These are phyloP conservation scores for Hemisphaericaspora subhashii DNA, from an alignment of 1,139 yeast genomes.

Conservation along the genomic window DNA sequence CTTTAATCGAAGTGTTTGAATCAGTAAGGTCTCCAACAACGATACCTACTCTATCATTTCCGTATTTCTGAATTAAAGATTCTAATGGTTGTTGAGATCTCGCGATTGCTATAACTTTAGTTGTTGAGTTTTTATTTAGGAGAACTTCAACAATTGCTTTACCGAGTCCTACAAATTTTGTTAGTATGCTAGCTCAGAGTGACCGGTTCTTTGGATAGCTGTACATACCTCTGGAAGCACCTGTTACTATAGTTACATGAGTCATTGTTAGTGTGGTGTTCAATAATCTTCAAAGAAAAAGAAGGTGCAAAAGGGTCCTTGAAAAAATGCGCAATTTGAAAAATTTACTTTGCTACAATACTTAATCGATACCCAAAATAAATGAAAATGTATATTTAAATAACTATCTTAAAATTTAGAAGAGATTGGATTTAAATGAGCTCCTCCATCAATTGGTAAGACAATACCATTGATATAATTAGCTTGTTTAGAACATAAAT, in stretches of 20 bases:
- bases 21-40: slow-evolving; percentile 71
- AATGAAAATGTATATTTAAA: not conserved
- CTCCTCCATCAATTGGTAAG: slow-evolving; percentile 76
- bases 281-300: not conserved
- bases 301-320: not conserved
- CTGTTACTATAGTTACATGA: slow-evolving; percentile 50
- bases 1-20: slow-evolving; percentile 28
- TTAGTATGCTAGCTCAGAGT: slow-evolving; percentile 13
- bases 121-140: slow-evolving; percentile 34
- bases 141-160: slow-evolving; percentile 60
- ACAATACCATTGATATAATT: slow-evolving; percentile 71
- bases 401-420: slow-evolving; percentile 15
- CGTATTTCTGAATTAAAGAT: slow-evolving; percentile 43
- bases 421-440: slow-evolving; percentile 29
- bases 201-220: slow-evolving; percentile 4
- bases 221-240: slow-evolving; percentile 59
- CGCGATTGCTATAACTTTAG: slow-evolving; percentile 70
- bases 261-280: slow-evolving; percentile 1
- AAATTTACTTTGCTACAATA: no score
- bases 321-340: not conserved
- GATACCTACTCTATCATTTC: slow-evolving; percentile 50
- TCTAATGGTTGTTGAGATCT: slow-evolving; percentile 54
- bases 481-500: slow-evolving; percentile 58
- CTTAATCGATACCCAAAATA: no score
- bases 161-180: slow-evolving; percentile 62